These are phyloP conservation scores for Parmales sp. DNA, from an alignment of 108 stramenopile genomes.

Conservation along the genomic window DNA sequence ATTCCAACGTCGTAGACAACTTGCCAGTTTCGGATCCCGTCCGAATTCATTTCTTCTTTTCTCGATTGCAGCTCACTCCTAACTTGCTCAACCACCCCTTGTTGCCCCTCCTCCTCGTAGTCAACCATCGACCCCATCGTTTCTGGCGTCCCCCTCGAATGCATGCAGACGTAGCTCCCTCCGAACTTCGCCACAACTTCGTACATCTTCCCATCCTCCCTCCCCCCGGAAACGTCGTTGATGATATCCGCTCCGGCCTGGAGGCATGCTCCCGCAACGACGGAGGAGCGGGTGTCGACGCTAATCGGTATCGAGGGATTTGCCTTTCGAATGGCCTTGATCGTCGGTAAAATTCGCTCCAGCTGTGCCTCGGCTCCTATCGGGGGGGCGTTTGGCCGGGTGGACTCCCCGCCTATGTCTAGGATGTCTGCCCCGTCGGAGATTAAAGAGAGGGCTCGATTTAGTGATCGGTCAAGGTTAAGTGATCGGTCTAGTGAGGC, in stretches of 20 bases:
- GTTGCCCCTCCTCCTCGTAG: constrained; percentile 34
- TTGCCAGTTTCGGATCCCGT: constrained; percentile 73
- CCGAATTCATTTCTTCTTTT: constrained; percentile 50
- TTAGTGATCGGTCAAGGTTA: too few species aligned
- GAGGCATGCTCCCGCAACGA: constrained; percentile 71
- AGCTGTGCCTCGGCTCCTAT: constrained; percentile 66
- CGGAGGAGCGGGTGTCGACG: constrained; percentile 86
- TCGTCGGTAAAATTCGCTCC: constrained; percentile 67
- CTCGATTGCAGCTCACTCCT: constrained; percentile 40
- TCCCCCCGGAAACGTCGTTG: constrained; percentile 92
- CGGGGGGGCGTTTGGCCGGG: constrained; percentile 72
- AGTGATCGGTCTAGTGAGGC: too few species aligned
- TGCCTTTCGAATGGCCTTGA: constrained; percentile 56
- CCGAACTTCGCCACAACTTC: constrained; percentile 53
- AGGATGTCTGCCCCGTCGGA: constrained; percentile 78
- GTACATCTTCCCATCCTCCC: constrained; percentile 76
- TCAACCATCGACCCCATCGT: constrained; percentile 73
- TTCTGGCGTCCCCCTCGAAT: constrained; percentile 83
- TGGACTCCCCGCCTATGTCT: constrained; percentile 95
- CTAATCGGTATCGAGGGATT: constrained; percentile 50
- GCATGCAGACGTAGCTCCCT: constrained; percentile 87
- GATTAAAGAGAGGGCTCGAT: too few species aligned
- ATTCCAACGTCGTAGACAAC: constrained; percentile 88
- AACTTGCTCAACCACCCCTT: constrained; percentile 65
- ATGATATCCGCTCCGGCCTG: constrained; percentile 85